Evolutionary conservation across 1,284 basidiomycete species (phyloP), one percentile per base, ranked within the genome.

Genomic region (Stygiomarasmius scandens): DNA sequence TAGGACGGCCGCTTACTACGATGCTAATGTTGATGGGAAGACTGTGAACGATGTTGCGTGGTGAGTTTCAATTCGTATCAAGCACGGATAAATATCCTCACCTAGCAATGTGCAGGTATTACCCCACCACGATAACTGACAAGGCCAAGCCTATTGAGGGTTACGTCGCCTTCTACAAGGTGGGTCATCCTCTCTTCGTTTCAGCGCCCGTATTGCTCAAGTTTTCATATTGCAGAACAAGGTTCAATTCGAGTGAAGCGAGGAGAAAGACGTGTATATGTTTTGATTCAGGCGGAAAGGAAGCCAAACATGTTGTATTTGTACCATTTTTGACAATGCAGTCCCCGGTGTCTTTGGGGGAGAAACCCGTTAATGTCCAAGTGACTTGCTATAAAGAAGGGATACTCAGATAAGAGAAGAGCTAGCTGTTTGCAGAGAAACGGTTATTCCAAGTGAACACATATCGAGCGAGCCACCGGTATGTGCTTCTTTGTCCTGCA

Each of bases 101-200:
- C 44, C 6, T 27, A 44, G 14, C 3, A 19, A 54, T 22, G 8
- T 25, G 38, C 53, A 88, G 87, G 87, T 86, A 83, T 64, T 89
- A 89, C 64, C 80, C 86, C 0, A 58, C 74, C 3, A 72, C 85
- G 1, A 49, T 54, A 6, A 80, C 73, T 43, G 72, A 77, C 9
- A 78, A 76, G 60, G 86, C 85, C 0, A 75, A 77, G 53, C 65
- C 77, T 14, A 86, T 89, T 65, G 77, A 85, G 67, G 74, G 75
- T 16, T 82, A 86, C 62, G 72, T 88, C 34, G 86, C 86, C 0
- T 88, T 89, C 66, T 86, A 88, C 73, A 86, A 87, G 77, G 87
- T 82, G 48, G 41, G 67, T 49, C 6, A 32, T 45, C 25, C 25
- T 23, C 10, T 48, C 8, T 24, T 19, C 6, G 38, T 41, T 27